phyloP scores from a whole-genome alignment of 257 asterid species.

The Fraxinus anomala region DNA sequence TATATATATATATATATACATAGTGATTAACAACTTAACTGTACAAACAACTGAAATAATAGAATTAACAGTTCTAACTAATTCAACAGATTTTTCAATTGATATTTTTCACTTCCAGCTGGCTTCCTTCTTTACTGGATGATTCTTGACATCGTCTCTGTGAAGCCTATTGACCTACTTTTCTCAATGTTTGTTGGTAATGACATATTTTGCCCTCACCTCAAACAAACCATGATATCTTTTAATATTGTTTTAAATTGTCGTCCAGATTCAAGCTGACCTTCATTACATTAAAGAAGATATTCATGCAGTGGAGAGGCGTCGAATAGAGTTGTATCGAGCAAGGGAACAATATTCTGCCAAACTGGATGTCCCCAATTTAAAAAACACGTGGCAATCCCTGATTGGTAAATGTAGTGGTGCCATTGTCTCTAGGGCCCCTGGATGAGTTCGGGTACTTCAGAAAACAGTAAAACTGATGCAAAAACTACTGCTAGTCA shows the following conservation, averaged over 20 bases:
- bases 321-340: conserved; percentile 64
- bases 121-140: too few relatives aligned
- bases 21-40: too few relatives aligned
- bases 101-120: too few relatives aligned
- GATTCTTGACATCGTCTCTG: too few relatives aligned
- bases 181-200: background rate
- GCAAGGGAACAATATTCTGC: conserved; percentile 64
- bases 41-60: too few relatives aligned
- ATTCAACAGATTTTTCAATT: too few relatives aligned
- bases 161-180: background rate
- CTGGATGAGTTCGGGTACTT: conserved; percentile 42
- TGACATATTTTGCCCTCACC: background rate
- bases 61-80: too few relatives aligned
- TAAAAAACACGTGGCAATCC: conserved; percentile 51
- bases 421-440: conserved; percentile 36
- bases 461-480: conserved; percentile 49
- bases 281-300: conserved; percentile 82
- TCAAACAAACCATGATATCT: background rate
- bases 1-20: too few relatives aligned
- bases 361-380: conserved; percentile 53
- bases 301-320: conserved; percentile 78
- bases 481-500: conserved; percentile 55
- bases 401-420: conserved; percentile 46
- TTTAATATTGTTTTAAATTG: conserved; percentile 20
- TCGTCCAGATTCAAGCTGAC: conserved; percentile 69